These are phyloP conservation scores for Calycina marina DNA, from an alignment of 2,329 filamentous ascomycete genomes.

Conservation along the genomic window DNA sequence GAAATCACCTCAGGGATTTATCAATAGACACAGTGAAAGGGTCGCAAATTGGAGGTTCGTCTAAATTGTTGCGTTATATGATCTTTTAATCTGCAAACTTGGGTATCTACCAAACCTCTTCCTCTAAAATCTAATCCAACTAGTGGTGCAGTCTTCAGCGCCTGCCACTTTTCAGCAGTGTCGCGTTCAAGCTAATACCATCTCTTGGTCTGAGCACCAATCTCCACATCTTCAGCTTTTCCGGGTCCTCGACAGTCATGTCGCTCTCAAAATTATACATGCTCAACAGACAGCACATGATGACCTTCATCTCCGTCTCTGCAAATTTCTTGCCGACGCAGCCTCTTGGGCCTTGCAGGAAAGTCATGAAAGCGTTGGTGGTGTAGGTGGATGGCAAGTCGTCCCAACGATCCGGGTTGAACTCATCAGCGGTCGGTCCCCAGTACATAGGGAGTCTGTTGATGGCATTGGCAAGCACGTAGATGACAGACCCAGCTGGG, in stretches of 20 bases:
- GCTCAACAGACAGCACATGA: slow-evolving; percentile 23
- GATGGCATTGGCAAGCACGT: slow-evolving; percentile 28
- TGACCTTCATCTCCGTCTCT: slow-evolving; percentile 67
- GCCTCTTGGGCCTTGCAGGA: slow-evolving; percentile 70
- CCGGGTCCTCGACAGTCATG: slow-evolving; percentile 25
- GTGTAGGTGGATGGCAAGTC: slow-evolving; percentile 24
- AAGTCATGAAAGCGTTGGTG: slow-evolving; percentile 69
- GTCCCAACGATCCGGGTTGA: slow-evolving; percentile 30
- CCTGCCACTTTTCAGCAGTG: slow-evolving; percentile 7
- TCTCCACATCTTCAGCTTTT: slow-evolving; percentile 33
- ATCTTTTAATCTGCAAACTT: too few species aligned
- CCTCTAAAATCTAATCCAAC: too few species aligned
- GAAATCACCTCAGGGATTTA: too few species aligned
- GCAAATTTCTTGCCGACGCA: slow-evolving; percentile 77
- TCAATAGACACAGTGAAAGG: too few species aligned
- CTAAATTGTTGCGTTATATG: too few species aligned
- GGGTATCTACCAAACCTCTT: too few species aligned
- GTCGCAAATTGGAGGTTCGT: too few species aligned
- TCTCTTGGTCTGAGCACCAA: slow-evolving; percentile 30
- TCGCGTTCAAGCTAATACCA: slow-evolving; percentile 27
- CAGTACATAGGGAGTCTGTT: slow-evolving; percentile 27
- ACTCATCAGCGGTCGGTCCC: slow-evolving; percentile 26
- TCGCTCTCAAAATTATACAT: slow-evolving; percentile 25
- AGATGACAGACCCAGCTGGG: slow-evolving; percentile 28
- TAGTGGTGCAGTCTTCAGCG: too few species aligned